phyloP scores from a whole-genome alignment of 1,284 basidiomycete genomes.

The Cystobasidium sp. region DNA sequence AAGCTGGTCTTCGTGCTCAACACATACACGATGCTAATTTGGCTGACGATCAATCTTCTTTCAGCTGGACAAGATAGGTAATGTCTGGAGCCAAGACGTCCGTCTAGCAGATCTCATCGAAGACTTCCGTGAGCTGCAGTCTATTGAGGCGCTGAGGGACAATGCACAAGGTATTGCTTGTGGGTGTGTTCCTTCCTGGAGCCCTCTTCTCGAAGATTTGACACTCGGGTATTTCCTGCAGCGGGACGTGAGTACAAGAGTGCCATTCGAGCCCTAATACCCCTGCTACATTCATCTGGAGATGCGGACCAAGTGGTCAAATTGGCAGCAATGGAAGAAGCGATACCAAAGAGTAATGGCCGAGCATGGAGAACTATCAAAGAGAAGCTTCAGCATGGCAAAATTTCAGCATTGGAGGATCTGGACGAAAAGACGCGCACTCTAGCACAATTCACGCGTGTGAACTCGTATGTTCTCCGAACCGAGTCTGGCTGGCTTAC shows the following conservation, averaged over 20 bases:
- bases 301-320: conserved; percentile 16
- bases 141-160: conserved; percentile 4
- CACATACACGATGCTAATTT: neutral
- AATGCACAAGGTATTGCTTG: neutral
- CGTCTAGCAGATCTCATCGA: conserved; percentile 21
- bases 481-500: neutral
- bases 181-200: neutral
- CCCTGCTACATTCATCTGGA: conserved; percentile 10
- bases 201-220: neutral
- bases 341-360: conserved; percentile 19
- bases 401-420: conserved; percentile 10
- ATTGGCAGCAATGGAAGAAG: conserved; percentile 7
- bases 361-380: conserved; percentile 46
- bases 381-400: conserved; percentile 37
- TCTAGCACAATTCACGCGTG: conserved; percentile 35
- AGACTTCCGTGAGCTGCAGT: conserved; percentile 24
- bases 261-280: conserved; percentile 33
- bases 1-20: neutral
- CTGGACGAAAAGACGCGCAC: conserved; percentile 40
- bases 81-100: conserved; percentile 9
- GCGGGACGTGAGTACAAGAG: conserved; percentile 23
- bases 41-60: neutral
- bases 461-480: conserved; percentile 43
- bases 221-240: neutral
- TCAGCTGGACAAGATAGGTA: conserved; percentile 4